These are phyloP conservation scores for Pterocarpus santalinus DNA, from an alignment of 306 rosid genomes.

Conservation along the genomic window DNA sequence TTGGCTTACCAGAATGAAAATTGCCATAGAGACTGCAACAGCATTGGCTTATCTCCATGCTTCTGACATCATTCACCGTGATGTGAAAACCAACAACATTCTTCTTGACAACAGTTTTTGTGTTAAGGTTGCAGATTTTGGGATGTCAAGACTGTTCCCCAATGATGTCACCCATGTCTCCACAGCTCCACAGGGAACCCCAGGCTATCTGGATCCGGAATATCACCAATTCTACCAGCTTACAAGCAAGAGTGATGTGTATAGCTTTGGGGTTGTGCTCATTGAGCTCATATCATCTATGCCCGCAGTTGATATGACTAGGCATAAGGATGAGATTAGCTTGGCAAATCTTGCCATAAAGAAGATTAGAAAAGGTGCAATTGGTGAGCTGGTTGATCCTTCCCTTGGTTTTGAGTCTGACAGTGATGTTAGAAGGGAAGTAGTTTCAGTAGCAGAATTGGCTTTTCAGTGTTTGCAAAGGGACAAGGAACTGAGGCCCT, in stretches of 20 bases:
- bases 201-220: conserved; percentile 77
- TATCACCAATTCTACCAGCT: conserved; percentile 72
- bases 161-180: conserved; percentile 70
- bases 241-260: conserved; percentile 79
- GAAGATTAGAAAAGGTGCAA: conserved; percentile 61
- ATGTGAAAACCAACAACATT: conserved; percentile 76
- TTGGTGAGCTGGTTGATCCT: conserved; percentile 64
- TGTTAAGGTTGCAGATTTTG: conserved; percentile 83
- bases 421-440: conserved; percentile 49
- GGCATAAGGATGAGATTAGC: conserved; percentile 68
- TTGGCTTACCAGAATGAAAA: conserved; percentile 62
- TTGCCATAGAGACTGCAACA: conserved; percentile 72
- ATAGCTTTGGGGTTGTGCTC: conserved; percentile 79
- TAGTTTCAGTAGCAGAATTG: conserved; percentile 59
- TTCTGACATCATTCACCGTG: conserved; percentile 70
- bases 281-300: conserved; percentile 71
- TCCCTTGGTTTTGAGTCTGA: conserved; percentile 61
- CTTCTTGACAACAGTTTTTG: conserved; percentile 62
- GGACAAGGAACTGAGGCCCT: conserved; percentile 72
- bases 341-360: conserved; percentile 62
- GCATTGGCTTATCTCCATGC: conserved; percentile 79
- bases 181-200: conserved; percentile 78
- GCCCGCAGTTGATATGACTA: conserved; percentile 69
- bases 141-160: conserved; percentile 69
- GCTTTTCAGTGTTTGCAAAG: conserved; percentile 74